Conservation (phyloP, 257 asterid genomes). For the Paraleonurus japonicus region DNA sequence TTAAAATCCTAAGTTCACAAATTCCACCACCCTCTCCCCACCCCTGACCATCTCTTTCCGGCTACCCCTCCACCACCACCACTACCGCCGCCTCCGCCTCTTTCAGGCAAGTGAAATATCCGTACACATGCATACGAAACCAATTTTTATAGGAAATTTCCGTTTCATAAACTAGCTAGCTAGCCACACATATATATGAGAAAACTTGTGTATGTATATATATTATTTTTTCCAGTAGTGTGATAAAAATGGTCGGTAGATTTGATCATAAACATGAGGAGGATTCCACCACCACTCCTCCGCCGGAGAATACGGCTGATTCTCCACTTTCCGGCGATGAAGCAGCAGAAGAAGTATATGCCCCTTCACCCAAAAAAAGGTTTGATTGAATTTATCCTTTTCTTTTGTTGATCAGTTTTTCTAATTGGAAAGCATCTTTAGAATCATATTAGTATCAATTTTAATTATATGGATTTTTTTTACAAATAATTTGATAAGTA, state of each 20-base stretch:
- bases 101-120: constrained; percentile 13
- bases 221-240: neutral
- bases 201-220: neutral
- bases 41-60: constrained; percentile 43
- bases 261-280: constrained; percentile 39
- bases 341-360: constrained; percentile 45
- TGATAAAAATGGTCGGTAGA: constrained; percentile 38
- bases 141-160: neutral
- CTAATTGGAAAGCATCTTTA: neutral
- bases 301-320: constrained; percentile 45
- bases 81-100: constrained; percentile 13
- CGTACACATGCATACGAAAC: constrained; percentile 19
- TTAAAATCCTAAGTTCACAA: constrained; percentile 38
- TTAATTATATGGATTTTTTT: neutral
- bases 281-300: constrained; percentile 33
- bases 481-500: neutral
- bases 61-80: constrained; percentile 27
- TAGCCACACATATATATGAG: neutral
- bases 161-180: constrained; percentile 25
- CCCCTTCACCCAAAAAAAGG: constrained; percentile 71
- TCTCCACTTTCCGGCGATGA: constrained; percentile 62
- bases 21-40: constrained; percentile 39
- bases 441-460: neutral
- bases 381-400: constrained; percentile 6
- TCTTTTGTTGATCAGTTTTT: neutral